Conservation (phyloP, 148 eudicot species). For the Vaccinium myrtillus region DNA sequence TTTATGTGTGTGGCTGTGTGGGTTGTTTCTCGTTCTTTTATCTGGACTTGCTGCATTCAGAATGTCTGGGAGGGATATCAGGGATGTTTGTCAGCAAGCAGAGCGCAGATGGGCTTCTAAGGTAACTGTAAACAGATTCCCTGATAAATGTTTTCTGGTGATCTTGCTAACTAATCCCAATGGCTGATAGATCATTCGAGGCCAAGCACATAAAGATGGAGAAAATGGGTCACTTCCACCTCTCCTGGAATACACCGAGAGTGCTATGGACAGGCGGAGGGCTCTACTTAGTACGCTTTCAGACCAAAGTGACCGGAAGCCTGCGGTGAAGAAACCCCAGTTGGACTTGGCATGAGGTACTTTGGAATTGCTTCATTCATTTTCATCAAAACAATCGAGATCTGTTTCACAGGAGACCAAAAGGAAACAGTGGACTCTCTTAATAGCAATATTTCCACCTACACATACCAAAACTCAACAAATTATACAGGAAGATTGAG, state of each 20-base stretch:
- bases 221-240: slow-evolving; percentile 70
- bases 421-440: neutral
- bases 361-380: neutral
- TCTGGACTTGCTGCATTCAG: slow-evolving; percentile 35
- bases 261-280: slow-evolving; percentile 52
- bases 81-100: slow-evolving; percentile 94
- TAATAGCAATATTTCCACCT: neutral
- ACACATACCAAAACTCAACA: neutral
- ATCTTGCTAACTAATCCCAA: neutral
- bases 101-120: slow-evolving; percentile 98
- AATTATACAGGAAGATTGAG: neutral
- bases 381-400: neutral
- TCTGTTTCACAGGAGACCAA: neutral
- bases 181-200: slow-evolving; percentile 60
- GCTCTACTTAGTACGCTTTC: slow-evolving; percentile 40
- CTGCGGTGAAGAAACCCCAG: slow-evolving; percentile 44
- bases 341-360: slow-evolving; percentile 39
- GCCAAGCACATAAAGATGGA: slow-evolving; percentile 45
- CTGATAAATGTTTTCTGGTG: neutral
- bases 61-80: slow-evolving; percentile 89
- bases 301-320: slow-evolving; percentile 37
- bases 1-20: neutral
- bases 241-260: slow-evolving; percentile 57
- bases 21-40: slow-evolving; percentile 10
- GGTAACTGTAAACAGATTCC: slow-evolving; percentile 39